Percentiles rank a stretch among this genome's conserved stretches.
Conservation (phyloP, 306 rosid species). For the Castanopsis chinensis region DNA sequence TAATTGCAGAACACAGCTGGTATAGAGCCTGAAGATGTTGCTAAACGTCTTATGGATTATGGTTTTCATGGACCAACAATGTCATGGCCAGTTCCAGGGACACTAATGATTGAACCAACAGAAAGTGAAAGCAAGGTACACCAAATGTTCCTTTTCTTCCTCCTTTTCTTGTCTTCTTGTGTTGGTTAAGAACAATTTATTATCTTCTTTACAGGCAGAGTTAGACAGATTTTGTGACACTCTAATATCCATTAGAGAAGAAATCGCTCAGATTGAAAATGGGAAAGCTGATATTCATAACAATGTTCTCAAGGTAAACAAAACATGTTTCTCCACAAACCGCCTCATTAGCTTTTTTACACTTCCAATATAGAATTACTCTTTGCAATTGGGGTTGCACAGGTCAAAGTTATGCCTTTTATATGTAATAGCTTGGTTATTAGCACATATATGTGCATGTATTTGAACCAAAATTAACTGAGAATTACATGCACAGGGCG, state of each 20-base stretch:
- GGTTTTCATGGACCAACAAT: conserved; percentile 98
- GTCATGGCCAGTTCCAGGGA: conserved; percentile 99
- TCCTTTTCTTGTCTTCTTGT: not conserved
- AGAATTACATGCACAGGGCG: conserved; percentile 55
- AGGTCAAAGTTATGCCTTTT: too few relatives aligned
- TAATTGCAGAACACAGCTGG: conserved; percentile 75
- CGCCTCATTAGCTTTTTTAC: not conserved
- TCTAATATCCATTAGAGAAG: conserved; percentile 90
- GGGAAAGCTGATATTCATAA: conserved; percentile 82
- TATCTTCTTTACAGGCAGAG: conserved; percentile 72
- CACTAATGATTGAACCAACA: conserved; percentile 98
- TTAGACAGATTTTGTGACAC: conserved; percentile 91
- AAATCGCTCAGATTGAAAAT: conserved; percentile 81
- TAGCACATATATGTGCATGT: not conserved
- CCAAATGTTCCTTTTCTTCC: conserved; percentile 6
- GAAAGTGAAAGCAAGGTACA: conserved; percentile 99
- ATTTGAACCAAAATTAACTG: conserved; percentile 5
- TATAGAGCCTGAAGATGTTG: conserved; percentile 91
- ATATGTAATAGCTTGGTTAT: too few relatives aligned
- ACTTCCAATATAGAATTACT: not conserved
- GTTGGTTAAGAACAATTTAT: conserved; percentile 4
- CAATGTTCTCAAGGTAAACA: conserved; percentile 86
- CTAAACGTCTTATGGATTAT: conserved; percentile 98
- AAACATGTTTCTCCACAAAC: not conserved
- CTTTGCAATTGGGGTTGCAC: too few relatives aligned